Conservation (phyloP, 2,329 filamentous ascomycete species). For the Aspergillus piperis region DNA sequence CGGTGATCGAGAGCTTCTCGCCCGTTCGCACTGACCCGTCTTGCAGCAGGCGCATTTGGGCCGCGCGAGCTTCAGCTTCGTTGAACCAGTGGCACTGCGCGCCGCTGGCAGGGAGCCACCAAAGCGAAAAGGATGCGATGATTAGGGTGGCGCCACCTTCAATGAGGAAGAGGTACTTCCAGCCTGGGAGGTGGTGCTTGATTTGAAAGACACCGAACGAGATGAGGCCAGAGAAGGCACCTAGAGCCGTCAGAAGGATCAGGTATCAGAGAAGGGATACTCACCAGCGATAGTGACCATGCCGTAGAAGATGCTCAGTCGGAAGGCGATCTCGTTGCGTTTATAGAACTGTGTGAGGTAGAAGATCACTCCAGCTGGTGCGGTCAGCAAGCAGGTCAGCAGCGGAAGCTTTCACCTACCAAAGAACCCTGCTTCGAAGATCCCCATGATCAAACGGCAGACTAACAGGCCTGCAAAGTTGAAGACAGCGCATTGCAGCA, state of each 20-base stretch:
- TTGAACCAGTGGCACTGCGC: conserved; percentile 44
- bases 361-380: conserved; percentile 16
- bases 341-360: conserved; percentile 30
- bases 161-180: conserved; percentile 51
- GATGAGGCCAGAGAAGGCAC: conserved; percentile 34
- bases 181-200: conserved; percentile 34
- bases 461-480: conserved; percentile 8
- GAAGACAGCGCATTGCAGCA: conserved; percentile 3
- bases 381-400: background rate
- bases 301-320: conserved; percentile 35
- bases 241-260: background rate
- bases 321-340: conserved; percentile 30
- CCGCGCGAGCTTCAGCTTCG: conserved; percentile 38
- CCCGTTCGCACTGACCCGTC: conserved; percentile 37
- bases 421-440: conserved; percentile 12
- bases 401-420: background rate
- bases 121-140: conserved; percentile 41
- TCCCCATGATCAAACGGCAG: conserved; percentile 10
- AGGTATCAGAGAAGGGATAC: background rate
- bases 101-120: conserved; percentile 43
- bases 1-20: conserved; percentile 33
- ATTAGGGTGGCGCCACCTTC: conserved; percentile 46
- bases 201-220: conserved; percentile 47
- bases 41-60: conserved; percentile 37
- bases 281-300: conserved; percentile 29